These are phyloP conservation scores for Alternaria brassicae DNA, from an alignment of 2,329 filamentous ascomycete species.

Conservation along the genomic window DNA sequence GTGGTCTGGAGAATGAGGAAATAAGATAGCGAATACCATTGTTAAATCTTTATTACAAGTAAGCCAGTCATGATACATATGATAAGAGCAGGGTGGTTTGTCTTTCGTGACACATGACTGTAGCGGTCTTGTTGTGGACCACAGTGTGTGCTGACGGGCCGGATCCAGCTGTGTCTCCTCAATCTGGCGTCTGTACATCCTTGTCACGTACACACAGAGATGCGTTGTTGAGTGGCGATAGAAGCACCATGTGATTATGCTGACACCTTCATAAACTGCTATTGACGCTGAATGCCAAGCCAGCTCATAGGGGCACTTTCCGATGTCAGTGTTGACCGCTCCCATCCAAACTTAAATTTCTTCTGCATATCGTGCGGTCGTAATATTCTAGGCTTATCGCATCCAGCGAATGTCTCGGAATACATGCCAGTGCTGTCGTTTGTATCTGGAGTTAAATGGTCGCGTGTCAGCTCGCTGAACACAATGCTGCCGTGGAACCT, in stretches of 20 bases:
- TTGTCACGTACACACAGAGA: not conserved
- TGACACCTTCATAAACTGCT: not conserved
- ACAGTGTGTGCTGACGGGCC: not conserved
- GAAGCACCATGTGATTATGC: not conserved
- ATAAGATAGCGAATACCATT: conserved; percentile 1
- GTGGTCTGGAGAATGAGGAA: not conserved
- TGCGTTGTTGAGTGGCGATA: not conserved
- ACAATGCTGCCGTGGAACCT: not conserved
- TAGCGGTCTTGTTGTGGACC: not conserved
- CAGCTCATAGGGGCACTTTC: not conserved
- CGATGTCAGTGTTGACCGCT: not conserved
- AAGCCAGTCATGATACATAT: not conserved
- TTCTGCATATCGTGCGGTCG: not conserved
- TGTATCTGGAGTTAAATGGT: not conserved
- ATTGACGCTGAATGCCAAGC: not conserved
- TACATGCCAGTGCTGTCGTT: not conserved
- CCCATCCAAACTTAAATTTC: not conserved
- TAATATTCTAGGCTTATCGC: not conserved
- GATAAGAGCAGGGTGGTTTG: not conserved
- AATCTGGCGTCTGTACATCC: not conserved
- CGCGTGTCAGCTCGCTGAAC: too few relatives aligned
- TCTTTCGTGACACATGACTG: not conserved
- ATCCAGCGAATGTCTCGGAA: not conserved
- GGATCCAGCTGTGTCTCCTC: not conserved
- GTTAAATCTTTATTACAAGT: not conserved